Conservation (phyloP, 2,329 filamentous ascomycete species). For the Lachnellula arida region DNA sequence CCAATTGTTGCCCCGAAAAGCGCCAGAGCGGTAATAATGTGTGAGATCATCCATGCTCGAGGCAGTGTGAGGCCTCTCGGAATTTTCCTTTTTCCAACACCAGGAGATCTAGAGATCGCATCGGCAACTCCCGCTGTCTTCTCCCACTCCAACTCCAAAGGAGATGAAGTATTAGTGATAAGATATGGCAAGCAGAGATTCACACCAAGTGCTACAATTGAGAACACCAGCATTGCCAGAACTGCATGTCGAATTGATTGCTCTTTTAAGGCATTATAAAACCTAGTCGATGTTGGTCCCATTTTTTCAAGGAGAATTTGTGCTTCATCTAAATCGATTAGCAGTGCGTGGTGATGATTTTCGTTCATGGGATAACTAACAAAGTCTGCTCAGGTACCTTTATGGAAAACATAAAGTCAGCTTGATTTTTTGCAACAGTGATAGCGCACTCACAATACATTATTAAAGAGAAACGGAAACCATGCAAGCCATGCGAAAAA, state of each 20-base stretch:
- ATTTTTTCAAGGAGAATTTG: background rate
- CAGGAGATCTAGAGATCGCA: too few species aligned
- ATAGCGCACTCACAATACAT: conserved; percentile 22
- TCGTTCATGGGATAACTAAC: background rate
- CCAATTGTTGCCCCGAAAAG: conserved; percentile 17
- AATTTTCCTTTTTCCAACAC: too few species aligned
- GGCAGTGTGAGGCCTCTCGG: background rate
- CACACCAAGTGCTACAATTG: background rate
- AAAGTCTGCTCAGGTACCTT: background rate
- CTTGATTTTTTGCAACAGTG: too few species aligned
- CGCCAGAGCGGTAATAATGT: conserved; percentile 12
- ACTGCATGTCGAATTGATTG: conserved; percentile 2
- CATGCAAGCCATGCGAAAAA: conserved; percentile 33
- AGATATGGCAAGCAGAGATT: background rate
- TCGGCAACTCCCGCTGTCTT: too few species aligned
- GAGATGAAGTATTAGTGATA: too few species aligned
- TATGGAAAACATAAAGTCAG: background rate
- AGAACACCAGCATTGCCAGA: conserved; percentile 1
- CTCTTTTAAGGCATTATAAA: background rate
- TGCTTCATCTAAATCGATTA: background rate
- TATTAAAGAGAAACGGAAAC: conserved; percentile 35
- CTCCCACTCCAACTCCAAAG: too few species aligned
- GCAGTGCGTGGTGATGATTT: background rate
- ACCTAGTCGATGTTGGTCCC: background rate
- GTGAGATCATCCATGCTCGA: conserved; percentile 13